These are phyloP conservation scores for Phialophora macrospora DNA, from an alignment of 2,329 filamentous ascomycete genomes.

Conservation along the genomic window DNA sequence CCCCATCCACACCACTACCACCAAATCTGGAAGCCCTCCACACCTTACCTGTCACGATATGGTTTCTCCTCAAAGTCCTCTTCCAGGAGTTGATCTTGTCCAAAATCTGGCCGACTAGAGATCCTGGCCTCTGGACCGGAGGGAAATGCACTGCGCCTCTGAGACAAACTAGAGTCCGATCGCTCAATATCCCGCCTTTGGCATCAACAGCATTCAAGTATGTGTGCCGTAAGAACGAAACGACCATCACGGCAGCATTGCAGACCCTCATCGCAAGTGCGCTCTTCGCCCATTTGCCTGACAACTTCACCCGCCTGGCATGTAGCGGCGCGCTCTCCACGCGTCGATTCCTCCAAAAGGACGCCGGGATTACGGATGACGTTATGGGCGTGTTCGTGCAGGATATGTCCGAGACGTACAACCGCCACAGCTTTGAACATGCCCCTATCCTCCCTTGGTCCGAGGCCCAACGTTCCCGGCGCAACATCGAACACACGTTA, in stretches of 20 bases:
- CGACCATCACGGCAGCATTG: slow-evolving; percentile 51
- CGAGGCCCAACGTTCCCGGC: slow-evolving; percentile 43
- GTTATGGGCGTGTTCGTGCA: slow-evolving; percentile 48
- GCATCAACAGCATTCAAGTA: slow-evolving; percentile 43
- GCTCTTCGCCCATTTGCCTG: slow-evolving; percentile 44
- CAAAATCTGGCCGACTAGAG: slow-evolving; percentile 21
- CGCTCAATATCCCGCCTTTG: slow-evolving; percentile 40
- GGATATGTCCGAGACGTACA: slow-evolving; percentile 44
- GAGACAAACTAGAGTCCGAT: slow-evolving; percentile 18
- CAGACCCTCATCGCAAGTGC: slow-evolving; percentile 48
- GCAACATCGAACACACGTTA: slow-evolving; percentile 42
- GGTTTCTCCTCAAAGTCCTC: slow-evolving; percentile 44
- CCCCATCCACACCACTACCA: slow-evolving; percentile 45
- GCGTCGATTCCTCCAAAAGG: slow-evolving; percentile 46
- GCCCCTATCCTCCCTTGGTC: slow-evolving; percentile 40
- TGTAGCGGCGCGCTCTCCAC: slow-evolving; percentile 47
- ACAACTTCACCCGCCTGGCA: slow-evolving; percentile 42
- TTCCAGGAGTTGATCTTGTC: slow-evolving; percentile 39
- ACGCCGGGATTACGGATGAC: slow-evolving; percentile 43
- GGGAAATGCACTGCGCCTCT: slow-evolving; percentile 42
- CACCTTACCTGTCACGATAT: slow-evolving; percentile 17
- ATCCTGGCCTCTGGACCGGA: slow-evolving; percentile 48
- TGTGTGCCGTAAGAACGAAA: slow-evolving; percentile 46
- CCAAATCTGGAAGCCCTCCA: slow-evolving; percentile 32
- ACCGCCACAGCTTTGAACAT: slow-evolving; percentile 34